Conservation (phyloP, 2,329 filamentous ascomycete species). For the Shiraia sp. region DNA sequence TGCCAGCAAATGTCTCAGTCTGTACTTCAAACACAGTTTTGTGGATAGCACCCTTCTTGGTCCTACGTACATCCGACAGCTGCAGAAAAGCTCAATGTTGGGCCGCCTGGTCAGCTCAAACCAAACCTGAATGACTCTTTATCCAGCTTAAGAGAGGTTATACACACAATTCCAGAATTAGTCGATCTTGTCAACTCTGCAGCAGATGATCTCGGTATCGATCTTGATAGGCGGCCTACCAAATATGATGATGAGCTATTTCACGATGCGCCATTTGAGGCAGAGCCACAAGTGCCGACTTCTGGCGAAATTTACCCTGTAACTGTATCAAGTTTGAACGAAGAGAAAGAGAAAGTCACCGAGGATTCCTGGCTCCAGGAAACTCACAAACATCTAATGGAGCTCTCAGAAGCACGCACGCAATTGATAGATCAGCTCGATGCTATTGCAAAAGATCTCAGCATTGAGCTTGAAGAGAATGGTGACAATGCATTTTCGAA, state of each 20-base stretch:
- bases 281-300: conserved; percentile 6
- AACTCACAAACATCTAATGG: conserved; percentile 21
- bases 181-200: conserved; percentile 42
- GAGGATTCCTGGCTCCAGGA: conserved; percentile 25
- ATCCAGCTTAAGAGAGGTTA: conserved; percentile 18
- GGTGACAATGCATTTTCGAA: conserved; percentile 2
- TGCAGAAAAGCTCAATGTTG: conserved; percentile 32
- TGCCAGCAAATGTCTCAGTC: conserved; percentile 4
- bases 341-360: conserved; percentile 7
- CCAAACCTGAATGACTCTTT: conserved; percentile 39
- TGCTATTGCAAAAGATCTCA: conserved; percentile 31
- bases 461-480: conserved; percentile 22
- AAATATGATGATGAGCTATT: conserved; percentile 31
- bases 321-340: conserved; percentile 4
- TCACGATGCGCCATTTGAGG: conserved; percentile 24
- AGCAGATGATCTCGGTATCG: conserved; percentile 41
- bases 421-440: conserved; percentile 35
- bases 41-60: conserved; percentile 13
- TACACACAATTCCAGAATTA: conserved; percentile 40
- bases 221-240: conserved; percentile 29
- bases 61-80: conserved; percentile 21
- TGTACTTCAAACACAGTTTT: conserved; percentile 8
- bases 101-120: conserved; percentile 23
- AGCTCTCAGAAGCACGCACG: conserved; percentile 24
- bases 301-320: conserved; percentile 1